Base-by-base conservation (phyloP, 441 rosid genomes). In the Cnidoscolus chayamansa region DNA sequence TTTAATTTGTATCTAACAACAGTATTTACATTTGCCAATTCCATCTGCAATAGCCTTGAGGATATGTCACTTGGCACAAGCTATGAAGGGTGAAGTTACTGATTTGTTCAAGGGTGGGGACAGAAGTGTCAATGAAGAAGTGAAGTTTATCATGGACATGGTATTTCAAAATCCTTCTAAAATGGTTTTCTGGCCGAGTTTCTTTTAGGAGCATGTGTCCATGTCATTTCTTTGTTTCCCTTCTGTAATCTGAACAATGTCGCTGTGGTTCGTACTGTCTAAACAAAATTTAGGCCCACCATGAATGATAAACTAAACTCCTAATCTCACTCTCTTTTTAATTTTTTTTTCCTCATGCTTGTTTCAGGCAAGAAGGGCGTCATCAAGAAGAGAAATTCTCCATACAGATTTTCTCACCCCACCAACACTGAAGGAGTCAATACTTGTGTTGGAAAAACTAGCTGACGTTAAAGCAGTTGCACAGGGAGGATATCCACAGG, bases 401-500 rank as follows among this genome's bases (percentile, higher is more conserved):
- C 90, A 88, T 72, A 82, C 96, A 4, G 84, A 92, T 81, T 94
- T 94, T 80, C 88, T 94, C n/a, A 90, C 95, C 56, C 98, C 97
- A 15, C 96, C 92, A 49, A 81, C 87, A 30, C 65, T 84, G 77
- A 90, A 84, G 75, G 96, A 90, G 71, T 85, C 97, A 1, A 71
- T 89, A 88, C 80, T 77, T 64, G 83, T 74, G 40, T 67, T 92
- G 73, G 85, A 67, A 68, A 92, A 90, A 81, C 77, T 90, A 50
- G 84, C 92, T 80, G 89, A 90, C 72, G 76, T 88, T 78, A 89
- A 84, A 77, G 83, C 83, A 15, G 79, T 90, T 80, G 83, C 84
- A 49, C 97, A 89, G 67, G 97, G 97, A 72, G 98, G 97, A 78
- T 92, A 90, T 75, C 97, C 97, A 48, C 87, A 92, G 97, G 97